Conservation (phyloP, 2,329 filamentous ascomycete species). For the Paraphaeosphaeria sporulosa region DNA sequence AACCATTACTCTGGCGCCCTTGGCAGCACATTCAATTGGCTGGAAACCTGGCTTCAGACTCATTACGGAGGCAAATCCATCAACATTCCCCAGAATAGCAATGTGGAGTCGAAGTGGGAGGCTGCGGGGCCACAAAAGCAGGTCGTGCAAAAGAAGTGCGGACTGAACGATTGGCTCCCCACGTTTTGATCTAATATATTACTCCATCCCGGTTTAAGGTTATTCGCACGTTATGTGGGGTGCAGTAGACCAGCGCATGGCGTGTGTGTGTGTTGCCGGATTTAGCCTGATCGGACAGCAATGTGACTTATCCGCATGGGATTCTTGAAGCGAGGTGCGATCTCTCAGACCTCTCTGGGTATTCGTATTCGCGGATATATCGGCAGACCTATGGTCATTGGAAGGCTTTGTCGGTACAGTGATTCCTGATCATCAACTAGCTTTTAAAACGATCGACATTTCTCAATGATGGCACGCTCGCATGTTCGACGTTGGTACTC, state of each 20-base stretch:
- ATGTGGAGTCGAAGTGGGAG: constrained; percentile 14
- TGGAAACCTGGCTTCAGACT: constrained; percentile 20
- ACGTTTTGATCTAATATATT: constrained; percentile 18
- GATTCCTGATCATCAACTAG: neutral
- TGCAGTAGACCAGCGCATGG: constrained; percentile 21
- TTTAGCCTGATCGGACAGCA: constrained; percentile 43
- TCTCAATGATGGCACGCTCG: too few species aligned
- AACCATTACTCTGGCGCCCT: constrained; percentile 26
- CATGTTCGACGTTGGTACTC: too few species aligned
- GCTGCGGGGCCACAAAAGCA: constrained; percentile 9
- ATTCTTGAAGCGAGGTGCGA: neutral
- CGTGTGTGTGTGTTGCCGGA: constrained; percentile 27
- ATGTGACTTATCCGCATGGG: constrained; percentile 6
- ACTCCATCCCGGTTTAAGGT: constrained; percentile 26
- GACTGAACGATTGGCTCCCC: constrained; percentile 18
- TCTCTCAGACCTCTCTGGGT: neutral
- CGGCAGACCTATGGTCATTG: neutral
- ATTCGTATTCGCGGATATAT: neutral
- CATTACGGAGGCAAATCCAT: constrained; percentile 17
- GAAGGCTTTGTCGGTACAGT: neutral
- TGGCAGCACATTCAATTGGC: constrained; percentile 16
- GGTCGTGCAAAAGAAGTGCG: neutral
- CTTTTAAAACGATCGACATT: too few species aligned
- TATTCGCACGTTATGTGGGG: constrained; percentile 36
- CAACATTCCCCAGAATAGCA: constrained; percentile 14